These are phyloP conservation scores for Maudiozyma bulderi DNA, from an alignment of 805 yeast species.

Conservation along the genomic window DNA sequence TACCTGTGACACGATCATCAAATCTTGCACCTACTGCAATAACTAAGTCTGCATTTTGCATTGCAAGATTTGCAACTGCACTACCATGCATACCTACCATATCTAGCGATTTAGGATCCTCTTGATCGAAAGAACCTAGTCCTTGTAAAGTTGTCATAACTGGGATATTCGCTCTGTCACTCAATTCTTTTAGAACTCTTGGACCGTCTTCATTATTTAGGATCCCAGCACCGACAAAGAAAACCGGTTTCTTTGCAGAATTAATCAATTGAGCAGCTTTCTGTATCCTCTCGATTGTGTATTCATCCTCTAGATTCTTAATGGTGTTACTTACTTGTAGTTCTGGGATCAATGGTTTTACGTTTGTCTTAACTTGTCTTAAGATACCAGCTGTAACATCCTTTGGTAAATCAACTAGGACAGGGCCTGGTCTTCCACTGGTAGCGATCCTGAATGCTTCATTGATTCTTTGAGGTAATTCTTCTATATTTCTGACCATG, in stretches of 20 bases:
- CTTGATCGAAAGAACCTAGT: constrained; percentile 88
- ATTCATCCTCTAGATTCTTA: constrained; percentile 38
- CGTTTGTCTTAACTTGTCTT: constrained; percentile 24
- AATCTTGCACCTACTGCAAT: constrained; percentile 94
- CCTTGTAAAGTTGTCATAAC: constrained; percentile 94
- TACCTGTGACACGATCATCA: constrained; percentile 95
- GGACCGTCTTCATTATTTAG: constrained; percentile 77
- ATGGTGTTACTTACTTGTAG: neutral
- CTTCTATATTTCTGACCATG: constrained; percentile 92
- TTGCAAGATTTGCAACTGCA: constrained; percentile 88
- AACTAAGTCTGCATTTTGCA: constrained; percentile 87
- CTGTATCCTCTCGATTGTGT: constrained; percentile 44
- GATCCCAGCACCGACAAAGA: constrained; percentile 89
- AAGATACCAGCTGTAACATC: constrained; percentile 92
- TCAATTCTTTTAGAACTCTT: constrained; percentile 61
- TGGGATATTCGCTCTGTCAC: constrained; percentile 87
- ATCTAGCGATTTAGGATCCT: constrained; percentile 79
- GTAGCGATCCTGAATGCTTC: constrained; percentile 97
- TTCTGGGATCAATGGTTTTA: neutral
- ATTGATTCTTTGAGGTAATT: constrained; percentile 87
- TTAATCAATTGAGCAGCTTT: constrained; percentile 77
- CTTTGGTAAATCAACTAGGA: constrained; percentile 91
- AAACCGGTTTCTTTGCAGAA: constrained; percentile 74
- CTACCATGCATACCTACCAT: constrained; percentile 98
- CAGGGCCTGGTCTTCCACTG: constrained; percentile 96